These are phyloP conservation scores for Mycena floridula DNA, from an alignment of 768 basidiomycete genomes.

Conservation along the genomic window DNA sequence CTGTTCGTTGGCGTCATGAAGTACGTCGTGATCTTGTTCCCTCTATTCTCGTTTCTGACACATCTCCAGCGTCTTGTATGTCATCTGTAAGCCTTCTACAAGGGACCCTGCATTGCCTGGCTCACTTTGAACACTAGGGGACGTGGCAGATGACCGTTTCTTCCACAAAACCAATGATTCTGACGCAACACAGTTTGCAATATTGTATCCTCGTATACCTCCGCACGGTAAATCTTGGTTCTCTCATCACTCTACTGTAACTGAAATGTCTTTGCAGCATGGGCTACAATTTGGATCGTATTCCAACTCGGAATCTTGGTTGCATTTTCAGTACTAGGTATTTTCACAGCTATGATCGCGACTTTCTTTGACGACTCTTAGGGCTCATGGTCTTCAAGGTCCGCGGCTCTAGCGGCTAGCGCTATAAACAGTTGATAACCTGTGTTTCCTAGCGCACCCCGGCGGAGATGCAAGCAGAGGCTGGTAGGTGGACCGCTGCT, in stretches of 20 bases:
- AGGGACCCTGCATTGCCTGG: constrained; percentile 1
- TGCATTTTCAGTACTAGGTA: constrained; percentile 75
- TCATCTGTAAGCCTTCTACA: constrained; percentile 62
- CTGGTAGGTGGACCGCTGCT: constrained; percentile 41
- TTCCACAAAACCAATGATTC: constrained; percentile 94
- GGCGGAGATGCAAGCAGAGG: constrained; percentile 64
- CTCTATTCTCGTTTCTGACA: constrained; percentile 3
- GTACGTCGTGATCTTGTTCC: constrained; percentile 33
- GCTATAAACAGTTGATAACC: background rate
- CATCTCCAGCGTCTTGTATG: constrained; percentile 81
- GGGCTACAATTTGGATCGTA: constrained; percentile 82
- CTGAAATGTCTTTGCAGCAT: constrained; percentile 40
- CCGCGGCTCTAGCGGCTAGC: constrained; percentile 6
- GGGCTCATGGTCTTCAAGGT: constrained; percentile 84
- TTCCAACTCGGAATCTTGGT: constrained; percentile 72
- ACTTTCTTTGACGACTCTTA: too few relatives aligned
- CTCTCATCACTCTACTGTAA: background rate
- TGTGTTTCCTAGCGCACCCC: constrained; percentile 36
- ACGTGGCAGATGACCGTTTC: constrained; percentile 89
- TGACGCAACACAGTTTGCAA: constrained; percentile 83
- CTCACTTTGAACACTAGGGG: constrained; percentile 47
- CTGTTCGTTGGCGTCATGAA: constrained; percentile 83
- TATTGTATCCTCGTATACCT: constrained; percentile 64
- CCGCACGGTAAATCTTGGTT: constrained; percentile 54
- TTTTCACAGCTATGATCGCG: too few relatives aligned